These are phyloP conservation scores for Prunus persica DNA, from an alignment of 306 rosid genomes.

Conservation along the genomic window DNA sequence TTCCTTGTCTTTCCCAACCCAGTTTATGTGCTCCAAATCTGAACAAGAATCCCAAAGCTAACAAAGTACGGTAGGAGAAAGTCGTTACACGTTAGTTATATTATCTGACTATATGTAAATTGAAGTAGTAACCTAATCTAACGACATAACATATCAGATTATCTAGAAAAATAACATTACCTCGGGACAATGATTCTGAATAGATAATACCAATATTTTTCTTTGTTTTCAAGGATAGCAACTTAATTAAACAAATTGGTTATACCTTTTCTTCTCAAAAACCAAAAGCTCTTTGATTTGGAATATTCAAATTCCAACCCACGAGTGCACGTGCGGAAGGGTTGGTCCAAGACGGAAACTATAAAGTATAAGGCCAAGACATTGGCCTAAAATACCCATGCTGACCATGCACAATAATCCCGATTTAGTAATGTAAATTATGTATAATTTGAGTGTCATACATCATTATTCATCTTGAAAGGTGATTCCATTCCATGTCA, in stretches of 20 bases:
- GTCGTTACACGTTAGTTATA: not conserved
- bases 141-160: not conserved
- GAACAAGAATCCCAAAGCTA: not conserved
- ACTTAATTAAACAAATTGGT: not conserved
- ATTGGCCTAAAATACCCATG: constrained; percentile 17
- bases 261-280: not conserved
- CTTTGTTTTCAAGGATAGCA: not conserved
- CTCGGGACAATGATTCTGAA: not conserved
- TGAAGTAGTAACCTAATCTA: not conserved
- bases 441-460: not conserved
- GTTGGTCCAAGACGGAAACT: constrained; percentile 3
- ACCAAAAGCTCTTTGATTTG: constrained; percentile 14
- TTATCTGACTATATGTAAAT: not conserved
- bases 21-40: not conserved
- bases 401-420: constrained; percentile 15
- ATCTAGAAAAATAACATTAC: not conserved
- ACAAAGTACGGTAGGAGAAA: not conserved
- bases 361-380: not conserved
- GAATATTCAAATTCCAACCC: constrained; percentile 32
- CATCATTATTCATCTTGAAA: not conserved
- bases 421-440: constrained; percentile 6
- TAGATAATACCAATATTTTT: not conserved
- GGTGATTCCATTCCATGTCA: not conserved
- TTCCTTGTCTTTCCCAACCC: not conserved
- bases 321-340: constrained; percentile 26